Evolutionary conservation across 805 yeast genomes (phyloP), one percentile per base, ranked within the genome.

Genomic region (Candida vartiovaarae): DNA sequence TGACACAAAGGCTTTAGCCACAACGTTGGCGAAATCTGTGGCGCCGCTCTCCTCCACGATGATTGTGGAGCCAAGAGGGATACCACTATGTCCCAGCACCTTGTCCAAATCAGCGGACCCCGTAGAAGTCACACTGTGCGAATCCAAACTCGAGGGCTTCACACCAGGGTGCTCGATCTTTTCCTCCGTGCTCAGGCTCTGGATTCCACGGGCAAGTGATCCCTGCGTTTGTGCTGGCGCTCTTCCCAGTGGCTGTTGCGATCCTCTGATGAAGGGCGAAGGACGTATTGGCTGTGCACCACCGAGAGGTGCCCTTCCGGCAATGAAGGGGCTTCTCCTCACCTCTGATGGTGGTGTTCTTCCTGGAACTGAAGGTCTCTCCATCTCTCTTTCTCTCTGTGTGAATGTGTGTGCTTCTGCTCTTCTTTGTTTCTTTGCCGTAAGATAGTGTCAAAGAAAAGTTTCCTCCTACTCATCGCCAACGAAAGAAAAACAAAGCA

Each of bases 41-140:
- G 91, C 82, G 0, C 95, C 93, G 11, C 77, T 74, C 59, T 91
- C 98, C 60, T 87, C 91, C 4, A 91, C 59, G 10, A 90, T 60
- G 33, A 89, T 57, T 5, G 84, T 72, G 8, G 71, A 63, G 1
- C 96, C 95, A 9, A 86, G 52, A 2, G 98, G 98, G 11, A 90
- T 60, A 1, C 99, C 99, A 44, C 78, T 83, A 61, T 91, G 98
- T 1, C 75, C 76, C 41, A 91, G 59, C 4, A 86, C 63, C 50
- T 72, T 76, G 61, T 91, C 98, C 24, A 91, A 61, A 56, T 87
- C 90, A 6, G 71, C 59, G 25, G 83, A 74, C 2, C 97, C 97
- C 0, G 95, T 82, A 1, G 97, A 86, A 1, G 83, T 72, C 1
- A 89, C 77, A 0, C 84, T 81, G 43, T 77, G 81, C 3, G 95